These are phyloP conservation scores for Daldinia decipiens DNA, from an alignment of 495 filamentous ascomycete genomes.

Conservation along the genomic window DNA sequence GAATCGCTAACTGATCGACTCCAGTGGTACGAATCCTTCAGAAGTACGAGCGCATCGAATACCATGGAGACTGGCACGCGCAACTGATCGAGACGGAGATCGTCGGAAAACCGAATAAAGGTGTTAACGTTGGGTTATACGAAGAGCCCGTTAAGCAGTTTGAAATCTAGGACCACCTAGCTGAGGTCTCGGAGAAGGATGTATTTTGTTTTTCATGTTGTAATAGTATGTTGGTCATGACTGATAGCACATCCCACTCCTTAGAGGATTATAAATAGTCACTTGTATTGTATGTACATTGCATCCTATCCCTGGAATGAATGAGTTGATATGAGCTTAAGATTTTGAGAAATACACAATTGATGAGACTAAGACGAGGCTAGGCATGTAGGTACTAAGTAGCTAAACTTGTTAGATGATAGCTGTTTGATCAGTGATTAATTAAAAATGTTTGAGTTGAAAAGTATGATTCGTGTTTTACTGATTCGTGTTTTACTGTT, in stretches of 20 bases:
- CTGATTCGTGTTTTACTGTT: too few species aligned
- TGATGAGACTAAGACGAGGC: too few species aligned
- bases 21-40: constrained; percentile 67
- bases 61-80: constrained; percentile 54
- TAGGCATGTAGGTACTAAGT: too few species aligned
- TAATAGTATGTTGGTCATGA: background rate
- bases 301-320: background rate
- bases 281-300: background rate
- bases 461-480: background rate
- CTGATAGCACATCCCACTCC: background rate
- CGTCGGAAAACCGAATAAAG: constrained; percentile 52
- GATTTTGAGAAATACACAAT: background rate
- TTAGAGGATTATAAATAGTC: background rate
- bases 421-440: background rate
- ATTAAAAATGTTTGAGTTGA: background rate
- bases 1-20: constrained; percentile 1
- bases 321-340: background rate
- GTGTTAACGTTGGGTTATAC: constrained; percentile 51
- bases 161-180: background rate
- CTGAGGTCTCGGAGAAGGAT: background rate
- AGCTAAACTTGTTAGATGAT: background rate
- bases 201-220: too few species aligned
- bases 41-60: constrained; percentile 65
- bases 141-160: constrained; percentile 33
- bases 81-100: constrained; percentile 55